Evolutionary conservation across 139 green algal genomes (phyloP), one percentile per base, ranked within the genome.

Genomic region (Tetradesmus obliquus): DNA sequence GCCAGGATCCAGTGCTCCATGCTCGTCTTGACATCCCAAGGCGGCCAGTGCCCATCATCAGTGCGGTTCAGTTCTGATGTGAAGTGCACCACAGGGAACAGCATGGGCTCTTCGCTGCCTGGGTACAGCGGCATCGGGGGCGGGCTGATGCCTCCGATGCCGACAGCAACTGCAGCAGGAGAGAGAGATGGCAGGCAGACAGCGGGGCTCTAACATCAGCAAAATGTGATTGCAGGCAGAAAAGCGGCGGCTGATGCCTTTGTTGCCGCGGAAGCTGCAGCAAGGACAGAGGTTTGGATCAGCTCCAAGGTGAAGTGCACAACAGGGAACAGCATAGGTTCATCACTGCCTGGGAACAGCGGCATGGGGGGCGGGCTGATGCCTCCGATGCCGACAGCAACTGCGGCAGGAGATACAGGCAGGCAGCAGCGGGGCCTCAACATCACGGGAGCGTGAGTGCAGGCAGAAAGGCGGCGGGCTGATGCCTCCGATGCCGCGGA

Each of bases 81-180:
- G 51, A 92, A 66, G 62, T 92, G 82, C 7, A 89, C 58, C 0
- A 92, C 89, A 13, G 89, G 82, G 32, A 83, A 88, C 57, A 84
- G 88, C 22, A 92, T 54, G 17, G 60, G 54, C 53, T 76, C 8
- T 1, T 55, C 45, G 58, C 66, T 89, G 82, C 89, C 89, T 45
- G 89, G 89, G 89, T 84, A 89, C 8, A 92, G 22, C 53, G 82
- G 60, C 2, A 92, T 87, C 22, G 89, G 89, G 55, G 51, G 81
- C 5, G 89, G 89, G 4, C 57, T 5, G 76, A 92, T 62, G 66
- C 82, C 54, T 22, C 53, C 69, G 12, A 92, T n/a, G 8, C 17
- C 45, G 6, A 92, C 72, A 3, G n/a, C 55, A 51, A 92, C 89
- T 92, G 82, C 88, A 81, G 24, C 12, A 55, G 55, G 12, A 54